Conservation (phyloP, 352 stramenopile species). For the Phytophthora cryptogea region DNA sequence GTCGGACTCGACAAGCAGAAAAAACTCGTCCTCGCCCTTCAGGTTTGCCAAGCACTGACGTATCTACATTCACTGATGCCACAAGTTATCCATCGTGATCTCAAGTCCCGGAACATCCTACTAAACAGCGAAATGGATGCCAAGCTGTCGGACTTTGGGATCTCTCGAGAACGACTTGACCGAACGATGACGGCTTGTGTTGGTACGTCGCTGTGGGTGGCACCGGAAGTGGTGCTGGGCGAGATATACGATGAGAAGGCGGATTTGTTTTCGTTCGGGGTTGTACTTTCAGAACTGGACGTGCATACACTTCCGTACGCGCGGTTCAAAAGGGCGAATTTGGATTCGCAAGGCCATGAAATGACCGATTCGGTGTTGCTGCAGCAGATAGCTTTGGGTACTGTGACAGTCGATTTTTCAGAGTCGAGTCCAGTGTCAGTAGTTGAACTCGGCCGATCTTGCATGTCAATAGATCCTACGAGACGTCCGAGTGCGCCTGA, state of each 20-base stretch:
- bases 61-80: constrained; percentile 37
- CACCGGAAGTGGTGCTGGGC: constrained; percentile 62
- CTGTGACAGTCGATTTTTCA: constrained; percentile 20
- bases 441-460: constrained; percentile 11
- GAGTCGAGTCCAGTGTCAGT: constrained; percentile 15
- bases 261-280: constrained; percentile 56
- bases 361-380: constrained; percentile 17
- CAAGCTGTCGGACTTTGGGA: constrained; percentile 68
- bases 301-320: not conserved
- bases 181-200: constrained; percentile 44
- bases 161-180: constrained; percentile 33
- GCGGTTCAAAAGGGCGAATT: not conserved
- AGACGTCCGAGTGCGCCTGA: constrained; percentile 20
- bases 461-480: constrained; percentile 18
- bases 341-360: constrained; percentile 2
- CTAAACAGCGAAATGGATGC: constrained; percentile 47
- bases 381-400: constrained; percentile 7
- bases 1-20: constrained; percentile 23
- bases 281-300: not conserved
- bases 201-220: constrained; percentile 64
- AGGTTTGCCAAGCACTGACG: constrained; percentile 38
- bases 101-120: constrained; percentile 52
- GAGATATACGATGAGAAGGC: constrained; percentile 52
- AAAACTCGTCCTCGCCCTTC: constrained; percentile 27
- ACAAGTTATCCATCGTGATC: constrained; percentile 34